Conservation (phyloP, 441 rosid genomes). For the Populus hybrid region DNA sequence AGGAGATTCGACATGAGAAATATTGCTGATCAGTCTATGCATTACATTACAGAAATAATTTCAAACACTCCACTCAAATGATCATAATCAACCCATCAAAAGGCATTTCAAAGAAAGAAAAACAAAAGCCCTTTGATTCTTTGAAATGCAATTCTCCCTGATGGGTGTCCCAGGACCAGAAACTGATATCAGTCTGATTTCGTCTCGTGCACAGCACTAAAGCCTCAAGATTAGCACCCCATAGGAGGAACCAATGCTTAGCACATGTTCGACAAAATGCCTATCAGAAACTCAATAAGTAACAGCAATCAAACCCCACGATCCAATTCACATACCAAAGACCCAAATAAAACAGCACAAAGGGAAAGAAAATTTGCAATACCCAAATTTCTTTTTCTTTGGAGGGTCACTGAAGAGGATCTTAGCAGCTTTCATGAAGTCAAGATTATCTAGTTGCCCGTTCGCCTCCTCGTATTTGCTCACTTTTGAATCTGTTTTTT, state of each 20-base stretch:
- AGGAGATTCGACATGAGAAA: background rate
- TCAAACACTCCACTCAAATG: too few relatives aligned
- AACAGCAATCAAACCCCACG: background rate
- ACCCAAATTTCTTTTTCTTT: constrained; percentile 69
- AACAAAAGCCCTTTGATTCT: too few relatives aligned
- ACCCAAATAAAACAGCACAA: background rate
- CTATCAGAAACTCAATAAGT: constrained; percentile 13
- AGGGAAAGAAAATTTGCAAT: constrained; percentile 12
- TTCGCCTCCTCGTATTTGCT: constrained; percentile 48
- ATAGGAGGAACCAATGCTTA: background rate
- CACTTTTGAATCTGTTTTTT: constrained; percentile 35
- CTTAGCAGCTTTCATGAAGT: constrained; percentile 66
- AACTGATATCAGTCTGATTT: background rate
- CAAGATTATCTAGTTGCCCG: constrained; percentile 60
- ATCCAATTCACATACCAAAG: background rate
- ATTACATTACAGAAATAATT: too few relatives aligned
- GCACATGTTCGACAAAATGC: constrained; percentile 32
- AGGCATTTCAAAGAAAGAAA: background rate
- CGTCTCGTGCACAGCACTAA: background rate
- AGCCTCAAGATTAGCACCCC: background rate
- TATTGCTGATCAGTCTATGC: background rate
- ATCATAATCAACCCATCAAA: background rate
- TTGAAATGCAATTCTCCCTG: background rate
- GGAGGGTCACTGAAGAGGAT: constrained; percentile 63
- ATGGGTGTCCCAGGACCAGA: background rate